phyloP scores from a whole-genome alignment of 805 yeast species.

The Pichia ethanolica region DNA sequence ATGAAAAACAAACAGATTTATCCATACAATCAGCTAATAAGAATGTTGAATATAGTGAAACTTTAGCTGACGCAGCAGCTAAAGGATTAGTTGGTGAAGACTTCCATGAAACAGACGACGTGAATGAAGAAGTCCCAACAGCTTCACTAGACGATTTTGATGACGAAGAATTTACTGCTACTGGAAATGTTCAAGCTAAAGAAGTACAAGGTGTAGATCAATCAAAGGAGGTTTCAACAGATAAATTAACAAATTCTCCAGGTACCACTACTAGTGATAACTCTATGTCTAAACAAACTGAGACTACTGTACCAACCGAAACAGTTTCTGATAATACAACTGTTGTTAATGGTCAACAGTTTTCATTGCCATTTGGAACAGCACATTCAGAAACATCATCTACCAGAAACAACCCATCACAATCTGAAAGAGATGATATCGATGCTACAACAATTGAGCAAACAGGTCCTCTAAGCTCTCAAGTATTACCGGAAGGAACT shows the following conservation, averaged over 20 bases:
- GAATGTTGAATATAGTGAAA: constrained; percentile 23
- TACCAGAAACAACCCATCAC: constrained; percentile 86
- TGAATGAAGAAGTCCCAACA: constrained; percentile 26
- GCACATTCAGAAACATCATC: constrained; percentile 84
- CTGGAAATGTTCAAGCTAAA: neutral
- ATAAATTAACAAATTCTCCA: constrained; percentile 12
- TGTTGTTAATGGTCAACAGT: constrained; percentile 14
- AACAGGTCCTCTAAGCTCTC: constrained; percentile 24
- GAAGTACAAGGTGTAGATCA: neutral
- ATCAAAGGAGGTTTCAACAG: neutral
- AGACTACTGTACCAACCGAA: constrained; percentile 36
- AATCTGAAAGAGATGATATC: constrained; percentile 76
- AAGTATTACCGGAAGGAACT: constrained; percentile 24
- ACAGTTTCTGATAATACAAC: constrained; percentile 32
- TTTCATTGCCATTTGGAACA: constrained; percentile 39
- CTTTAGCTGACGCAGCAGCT: constrained; percentile 24
- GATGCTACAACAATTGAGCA: constrained; percentile 32
- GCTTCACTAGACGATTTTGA: constrained; percentile 27
- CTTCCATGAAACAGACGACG: constrained; percentile 12
- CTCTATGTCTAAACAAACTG: constrained; percentile 12
- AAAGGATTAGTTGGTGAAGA: constrained; percentile 20
- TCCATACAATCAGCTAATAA: constrained; percentile 28
- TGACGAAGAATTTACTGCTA: constrained; percentile 10
- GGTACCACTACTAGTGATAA: constrained; percentile 17
- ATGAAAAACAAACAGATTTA: constrained; percentile 26